Base-by-base conservation (phyloP, 2,329 filamentous ascomycete genomes). In the Alternaria arborescens region DNA sequence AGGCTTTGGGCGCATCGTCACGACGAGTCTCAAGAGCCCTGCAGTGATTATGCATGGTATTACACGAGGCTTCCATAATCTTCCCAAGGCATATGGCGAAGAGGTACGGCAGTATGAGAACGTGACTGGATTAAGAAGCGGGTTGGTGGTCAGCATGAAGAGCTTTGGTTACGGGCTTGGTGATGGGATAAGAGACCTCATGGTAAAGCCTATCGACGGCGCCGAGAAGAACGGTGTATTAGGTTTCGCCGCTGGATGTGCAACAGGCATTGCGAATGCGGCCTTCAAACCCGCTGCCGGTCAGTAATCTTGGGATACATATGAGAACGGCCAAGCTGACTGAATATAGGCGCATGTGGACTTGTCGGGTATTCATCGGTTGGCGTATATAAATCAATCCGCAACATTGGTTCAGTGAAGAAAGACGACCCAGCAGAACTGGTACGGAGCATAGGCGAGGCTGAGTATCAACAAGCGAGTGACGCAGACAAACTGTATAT, bases 31-130 rank as follows among this genome's bases (percentile, higher is more conserved):
- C 54, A 91, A 91, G 68, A 88, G 89, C 3, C 93, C 93, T 0
- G 89, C 94, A 84, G 91, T 94, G 71, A 89, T 97, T 61, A 91
- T 91, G 52, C 80, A 97, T 44, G 90, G 90, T 0, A 77, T 97
- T 34, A 90, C 93, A 1, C 89, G 90, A 76, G 93, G 93, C 0
- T 96, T 97, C 75, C 90, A 94, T 71, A 97, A 97, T 70, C 88
- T 91, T 8, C 93, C 93, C 0, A 89, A 87, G 66, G 81, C 96
- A 1, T 97, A 97, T 73, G 91, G 93, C 36, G 93, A 97, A 70
- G 87, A 91, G 3, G 88, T 97, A 0, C 85, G 91, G 6, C 88
- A 90, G 8, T 81, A 85, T 2, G 89, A 92, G 60, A 91, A 91
- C 66, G 90, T 97, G 5, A 92, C 90, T 0, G 90, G 88, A 47